Percentiles rank a stretch among this genome's conserved stretches.
Evolutionary conservation across 2,329 filamentous ascomycete species (phyloP).

Genomic region (Epichloe glyceriae): DNA sequence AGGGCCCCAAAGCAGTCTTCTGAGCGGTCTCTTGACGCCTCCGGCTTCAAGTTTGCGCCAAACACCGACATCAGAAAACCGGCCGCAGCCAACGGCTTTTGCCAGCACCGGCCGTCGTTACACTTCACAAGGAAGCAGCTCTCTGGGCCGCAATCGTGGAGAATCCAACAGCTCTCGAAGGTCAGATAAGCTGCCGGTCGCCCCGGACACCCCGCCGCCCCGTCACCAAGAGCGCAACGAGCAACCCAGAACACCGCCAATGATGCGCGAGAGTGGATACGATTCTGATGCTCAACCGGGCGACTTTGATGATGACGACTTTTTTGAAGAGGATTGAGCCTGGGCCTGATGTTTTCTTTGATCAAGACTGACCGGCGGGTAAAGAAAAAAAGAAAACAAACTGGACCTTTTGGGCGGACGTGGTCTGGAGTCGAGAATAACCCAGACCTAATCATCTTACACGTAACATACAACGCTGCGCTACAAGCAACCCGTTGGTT

Average conservation of each 20-base stretch:
- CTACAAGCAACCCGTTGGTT: background rate
- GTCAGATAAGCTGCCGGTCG: conserved; percentile 26
- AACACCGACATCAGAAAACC: conserved; percentile 32
- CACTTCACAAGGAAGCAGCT: conserved; percentile 29
- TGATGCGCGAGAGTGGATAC: conserved; percentile 46
- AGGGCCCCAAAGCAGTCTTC: conserved; percentile 43
- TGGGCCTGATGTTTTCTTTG: background rate
- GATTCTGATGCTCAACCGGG: conserved; percentile 48
- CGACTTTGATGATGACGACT: conserved; percentile 46
- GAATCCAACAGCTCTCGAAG: conserved; percentile 22
- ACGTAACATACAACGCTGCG: background rate
- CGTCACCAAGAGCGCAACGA: conserved; percentile 23
- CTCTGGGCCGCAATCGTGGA: conserved; percentile 13
- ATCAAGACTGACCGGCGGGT: background rate
- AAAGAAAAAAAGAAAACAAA: background rate
- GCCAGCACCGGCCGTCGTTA: conserved; percentile 45
- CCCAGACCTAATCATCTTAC: background rate
- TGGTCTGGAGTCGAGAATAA: too few species aligned
- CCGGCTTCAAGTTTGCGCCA: conserved; percentile 62
- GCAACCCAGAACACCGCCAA: conserved; percentile 45
- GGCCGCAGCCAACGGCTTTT: conserved; percentile 46
- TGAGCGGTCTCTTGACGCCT: conserved; percentile 80
- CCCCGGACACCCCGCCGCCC: conserved; percentile 28
- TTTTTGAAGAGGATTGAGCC: conserved; percentile 37
- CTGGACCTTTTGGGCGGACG: background rate